Conservation (phyloP, 2,329 filamentous ascomycete genomes). For the Chalara sp. region DNA sequence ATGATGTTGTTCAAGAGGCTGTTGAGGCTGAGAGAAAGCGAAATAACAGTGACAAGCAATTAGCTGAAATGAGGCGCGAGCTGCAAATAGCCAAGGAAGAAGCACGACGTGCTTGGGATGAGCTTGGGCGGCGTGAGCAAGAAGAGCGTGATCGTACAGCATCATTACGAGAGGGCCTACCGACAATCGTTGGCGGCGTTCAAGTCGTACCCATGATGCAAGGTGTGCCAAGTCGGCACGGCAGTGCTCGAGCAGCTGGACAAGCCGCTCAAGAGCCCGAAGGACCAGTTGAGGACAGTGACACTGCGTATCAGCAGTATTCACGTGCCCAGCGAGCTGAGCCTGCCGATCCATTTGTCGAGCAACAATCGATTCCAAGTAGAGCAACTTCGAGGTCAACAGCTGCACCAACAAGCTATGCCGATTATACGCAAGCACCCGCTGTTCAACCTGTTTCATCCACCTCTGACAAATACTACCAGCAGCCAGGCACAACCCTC, state of each 20-base stretch:
- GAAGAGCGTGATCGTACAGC: constrained; percentile 82
- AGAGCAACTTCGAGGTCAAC: constrained; percentile 20
- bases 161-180: constrained; percentile 79
- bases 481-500: constrained; percentile 29
- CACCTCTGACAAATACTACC: constrained; percentile 36
- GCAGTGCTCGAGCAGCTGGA: constrained; percentile 28
- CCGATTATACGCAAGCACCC: constrained; percentile 35
- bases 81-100: constrained; percentile 94
- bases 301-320: constrained; percentile 22
- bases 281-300: constrained; percentile 17
- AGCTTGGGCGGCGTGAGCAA: constrained; percentile 86
- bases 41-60: constrained; percentile 63
- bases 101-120: constrained; percentile 92
- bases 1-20: constrained; percentile 59
- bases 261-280: constrained; percentile 13
- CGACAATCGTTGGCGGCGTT: constrained; percentile 85
- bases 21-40: constrained; percentile 64
- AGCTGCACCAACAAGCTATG: constrained; percentile 13
- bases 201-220: constrained; percentile 92
- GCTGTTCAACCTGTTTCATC: constrained; percentile 34
- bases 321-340: constrained; percentile 38
- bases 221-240: constrained; percentile 51
- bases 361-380: constrained; percentile 28
- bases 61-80: constrained; percentile 89
- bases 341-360: constrained; percentile 58